Percentiles rank a stretch among this genome's conserved stretches.
Evolutionary conservation across 495 filamentous ascomycete genomes (phyloP).

Genomic region (Aspergillus affinis): DNA sequence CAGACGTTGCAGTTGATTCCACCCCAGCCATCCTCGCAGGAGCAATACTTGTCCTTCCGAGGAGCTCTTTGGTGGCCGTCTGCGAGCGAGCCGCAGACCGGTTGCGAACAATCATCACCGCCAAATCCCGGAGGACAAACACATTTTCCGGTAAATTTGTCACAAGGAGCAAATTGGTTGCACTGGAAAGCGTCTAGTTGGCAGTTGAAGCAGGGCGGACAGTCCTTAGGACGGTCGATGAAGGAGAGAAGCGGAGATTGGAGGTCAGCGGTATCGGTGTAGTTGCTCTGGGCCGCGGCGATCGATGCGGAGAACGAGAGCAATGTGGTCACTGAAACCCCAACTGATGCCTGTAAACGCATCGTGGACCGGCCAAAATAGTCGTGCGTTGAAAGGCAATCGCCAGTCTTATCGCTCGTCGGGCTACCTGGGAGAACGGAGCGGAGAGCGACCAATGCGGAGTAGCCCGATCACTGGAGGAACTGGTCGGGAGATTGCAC

Average conservation of each 20-base stretch:
- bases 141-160: slow-evolving; percentile 85
- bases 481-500: slow-evolving; percentile 1
- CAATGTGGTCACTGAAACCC: slow-evolving; percentile 28
- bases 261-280: slow-evolving; percentile 28
- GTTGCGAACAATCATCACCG: slow-evolving; percentile 85
- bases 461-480: slow-evolving; percentile 17
- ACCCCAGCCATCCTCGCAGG: slow-evolving; percentile 94
- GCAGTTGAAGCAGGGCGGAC: slow-evolving; percentile 90
- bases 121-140: slow-evolving; percentile 88
- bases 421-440: neutral
- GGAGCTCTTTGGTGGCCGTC: slow-evolving; percentile 72
- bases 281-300: slow-evolving; percentile 32
- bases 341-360: slow-evolving; percentile 29
- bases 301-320: slow-evolving; percentile 25
- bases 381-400: neutral
- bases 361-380: slow-evolving; percentile 23
- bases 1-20: slow-evolving; percentile 99
- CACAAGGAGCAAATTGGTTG: slow-evolving; percentile 83
- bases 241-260: slow-evolving; percentile 42
- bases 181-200: slow-evolving; percentile 88
- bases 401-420: neutral
- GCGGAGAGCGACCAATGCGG: slow-evolving; percentile 9
- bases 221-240: slow-evolving; percentile 58
- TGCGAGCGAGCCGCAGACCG: slow-evolving; percentile 85
- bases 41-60: slow-evolving; percentile 65